These are phyloP conservation scores for Salix udensis DNA, from an alignment of 345 rosid genomes.

Conservation along the genomic window DNA sequence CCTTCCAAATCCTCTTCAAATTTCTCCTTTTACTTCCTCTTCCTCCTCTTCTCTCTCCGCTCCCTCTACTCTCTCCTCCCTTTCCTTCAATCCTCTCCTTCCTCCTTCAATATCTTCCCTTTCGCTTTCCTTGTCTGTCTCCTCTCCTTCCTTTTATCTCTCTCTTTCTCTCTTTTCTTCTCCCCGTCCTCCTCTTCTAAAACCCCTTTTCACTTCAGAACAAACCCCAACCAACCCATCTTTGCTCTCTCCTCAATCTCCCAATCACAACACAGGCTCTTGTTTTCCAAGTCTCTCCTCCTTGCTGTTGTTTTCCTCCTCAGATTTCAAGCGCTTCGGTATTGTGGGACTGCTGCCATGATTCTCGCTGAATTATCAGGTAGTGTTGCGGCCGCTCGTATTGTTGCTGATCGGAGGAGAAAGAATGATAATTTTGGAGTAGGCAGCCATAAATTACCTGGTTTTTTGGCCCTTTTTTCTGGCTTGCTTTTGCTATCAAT, in stretches of 20 bases:
- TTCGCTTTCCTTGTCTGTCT: slow-evolving; percentile 43
- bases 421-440: slow-evolving; percentile 16
- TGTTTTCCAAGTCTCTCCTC: slow-evolving; percentile 51
- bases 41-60: slow-evolving; percentile 51
- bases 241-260: slow-evolving; percentile 46
- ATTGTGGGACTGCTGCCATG: slow-evolving; percentile 91
- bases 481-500: slow-evolving; percentile 70
- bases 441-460: slow-evolving; percentile 34
- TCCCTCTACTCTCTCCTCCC: slow-evolving; percentile 57
- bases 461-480: slow-evolving; percentile 50
- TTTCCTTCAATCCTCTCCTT: slow-evolving; percentile 52
- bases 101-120: slow-evolving; percentile 51
- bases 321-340: slow-evolving; percentile 81
- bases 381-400: slow-evolving; percentile 53
- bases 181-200: slow-evolving; percentile 17
- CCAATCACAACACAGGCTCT: slow-evolving; percentile 45
- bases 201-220: slow-evolving; percentile 14
- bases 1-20: slow-evolving; percentile 21
- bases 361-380: slow-evolving; percentile 88
- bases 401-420: slow-evolving; percentile 28
- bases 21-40: slow-evolving; percentile 24
- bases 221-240: slow-evolving; percentile 30
- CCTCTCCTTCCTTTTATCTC: slow-evolving; percentile 37
- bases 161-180: slow-evolving; percentile 27
- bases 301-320: slow-evolving; percentile 66